A percentile compares a stretch with the other conserved stretches of the same genome.
Conservation (phyloP, 2,329 filamentous ascomycete species). For the Hymenoscyphus linearis region DNA sequence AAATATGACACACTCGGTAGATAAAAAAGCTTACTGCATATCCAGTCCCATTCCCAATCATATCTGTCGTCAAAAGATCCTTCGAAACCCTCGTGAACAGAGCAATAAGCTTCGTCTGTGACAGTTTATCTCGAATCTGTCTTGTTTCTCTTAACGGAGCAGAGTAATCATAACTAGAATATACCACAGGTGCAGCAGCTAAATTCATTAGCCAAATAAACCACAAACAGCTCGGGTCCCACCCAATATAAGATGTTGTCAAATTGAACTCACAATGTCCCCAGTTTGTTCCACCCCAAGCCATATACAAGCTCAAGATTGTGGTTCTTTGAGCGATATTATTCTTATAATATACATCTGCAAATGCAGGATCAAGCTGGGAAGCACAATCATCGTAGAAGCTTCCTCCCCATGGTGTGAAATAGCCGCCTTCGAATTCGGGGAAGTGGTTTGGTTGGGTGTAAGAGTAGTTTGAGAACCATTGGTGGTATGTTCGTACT, state of each 20-base stretch:
- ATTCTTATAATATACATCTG: constrained; percentile 53
- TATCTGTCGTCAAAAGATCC: constrained; percentile 46
- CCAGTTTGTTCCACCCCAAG: constrained; percentile 52
- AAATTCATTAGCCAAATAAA: not conserved
- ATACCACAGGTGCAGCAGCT: constrained; percentile 44
- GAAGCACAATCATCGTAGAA: constrained; percentile 47
- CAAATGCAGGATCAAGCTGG: constrained; percentile 42
- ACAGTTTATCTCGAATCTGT: constrained; percentile 46
- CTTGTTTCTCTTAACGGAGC: constrained; percentile 50
- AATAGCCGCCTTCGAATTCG: constrained; percentile 50
- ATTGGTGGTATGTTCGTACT: constrained; percentile 49
- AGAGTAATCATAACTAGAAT: constrained; percentile 40
- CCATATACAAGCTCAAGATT: constrained; percentile 46
- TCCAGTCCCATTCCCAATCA: constrained; percentile 50
- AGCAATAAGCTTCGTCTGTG: constrained; percentile 49
- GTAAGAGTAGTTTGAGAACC: constrained; percentile 50
- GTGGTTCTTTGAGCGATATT: constrained; percentile 47
- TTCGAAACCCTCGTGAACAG: constrained; percentile 48
- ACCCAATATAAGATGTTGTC: not conserved
- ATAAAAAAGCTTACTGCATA: constrained; percentile 33
- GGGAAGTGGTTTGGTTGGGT: constrained; percentile 49
- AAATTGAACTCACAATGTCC: constrained; percentile 38
- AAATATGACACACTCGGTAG: too few species aligned
- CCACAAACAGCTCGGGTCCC: not conserved
- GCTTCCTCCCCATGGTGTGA: constrained; percentile 46